These are phyloP conservation scores for Raddia distichophylla DNA, from an alignment of 176 grass and related monocot genomes.

Conservation along the genomic window DNA sequence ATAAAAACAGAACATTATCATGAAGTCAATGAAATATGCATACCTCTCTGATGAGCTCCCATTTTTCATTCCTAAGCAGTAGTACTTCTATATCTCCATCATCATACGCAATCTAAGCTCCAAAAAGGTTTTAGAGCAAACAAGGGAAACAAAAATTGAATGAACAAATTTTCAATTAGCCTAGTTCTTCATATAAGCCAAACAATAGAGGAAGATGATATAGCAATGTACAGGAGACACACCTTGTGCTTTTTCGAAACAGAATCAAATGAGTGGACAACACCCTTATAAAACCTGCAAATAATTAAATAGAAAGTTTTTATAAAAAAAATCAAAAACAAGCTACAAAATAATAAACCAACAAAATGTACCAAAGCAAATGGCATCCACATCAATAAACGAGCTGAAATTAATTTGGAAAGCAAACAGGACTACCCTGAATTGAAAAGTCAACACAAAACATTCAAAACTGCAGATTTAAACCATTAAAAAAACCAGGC, in stretches of 20 bases:
- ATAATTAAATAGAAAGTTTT: slow-evolving; percentile 20
- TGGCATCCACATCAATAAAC: neutral
- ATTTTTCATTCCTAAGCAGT: slow-evolving; percentile 68
- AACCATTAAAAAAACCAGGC: neutral
- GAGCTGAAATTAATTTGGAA: neutral
- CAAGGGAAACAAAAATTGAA: slow-evolving; percentile 17
- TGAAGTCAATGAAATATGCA: slow-evolving; percentile 1
- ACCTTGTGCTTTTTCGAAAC: slow-evolving; percentile 86
- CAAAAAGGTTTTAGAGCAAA: slow-evolving; percentile 21
- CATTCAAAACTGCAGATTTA: neutral
- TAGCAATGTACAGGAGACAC: slow-evolving; percentile 1
- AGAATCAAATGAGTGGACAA: slow-evolving; percentile 63
- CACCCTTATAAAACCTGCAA: slow-evolving; percentile 78
- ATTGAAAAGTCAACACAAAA: slow-evolving; percentile 5
- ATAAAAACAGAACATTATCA: neutral
- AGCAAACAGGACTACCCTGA: neutral
- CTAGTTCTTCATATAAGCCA: slow-evolving; percentile 21
- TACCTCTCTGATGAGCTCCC: slow-evolving; percentile 69
- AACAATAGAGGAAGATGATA: slow-evolving; percentile 5
- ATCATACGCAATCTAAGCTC: slow-evolving; percentile 81
- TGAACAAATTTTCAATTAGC: neutral
- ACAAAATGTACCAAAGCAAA: slow-evolving; percentile 5
- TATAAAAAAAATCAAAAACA: slow-evolving; percentile 18
- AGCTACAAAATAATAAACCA: neutral
- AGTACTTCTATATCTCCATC: slow-evolving; percentile 88